Conservation (phyloP, 2,329 filamentous ascomycete species). For the Raffaelea arxii region DNA sequence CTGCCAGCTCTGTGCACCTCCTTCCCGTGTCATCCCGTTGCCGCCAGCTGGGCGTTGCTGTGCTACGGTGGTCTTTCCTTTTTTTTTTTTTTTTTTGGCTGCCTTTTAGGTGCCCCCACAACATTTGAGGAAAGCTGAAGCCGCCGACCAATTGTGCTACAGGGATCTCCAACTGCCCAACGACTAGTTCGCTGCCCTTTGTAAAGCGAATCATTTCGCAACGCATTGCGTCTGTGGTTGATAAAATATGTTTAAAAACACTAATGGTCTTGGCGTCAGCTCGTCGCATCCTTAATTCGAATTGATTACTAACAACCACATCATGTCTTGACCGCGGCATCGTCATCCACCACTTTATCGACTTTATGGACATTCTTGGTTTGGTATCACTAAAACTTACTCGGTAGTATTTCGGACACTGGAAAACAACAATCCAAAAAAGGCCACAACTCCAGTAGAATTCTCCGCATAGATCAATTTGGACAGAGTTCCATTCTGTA, state of each 20-base stretch:
- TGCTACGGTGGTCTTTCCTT: too few relatives aligned
- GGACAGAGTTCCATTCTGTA: too few relatives aligned
- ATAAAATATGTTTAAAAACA: not conserved
- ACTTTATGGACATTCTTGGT: too few relatives aligned
- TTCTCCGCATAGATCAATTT: too few relatives aligned
- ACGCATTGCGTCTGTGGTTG: not conserved
- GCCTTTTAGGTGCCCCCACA: not conserved
- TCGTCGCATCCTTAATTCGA: not conserved
- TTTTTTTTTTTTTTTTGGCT: not conserved
- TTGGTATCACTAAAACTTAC: too few relatives aligned
- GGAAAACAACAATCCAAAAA: too few relatives aligned
- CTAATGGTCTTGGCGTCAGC: not conserved
- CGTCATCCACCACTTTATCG: too few relatives aligned
- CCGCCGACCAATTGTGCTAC: not conserved
- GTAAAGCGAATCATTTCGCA: not conserved
- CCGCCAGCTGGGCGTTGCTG: not conserved
- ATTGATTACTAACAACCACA: too few relatives aligned
- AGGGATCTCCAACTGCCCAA: not conserved
- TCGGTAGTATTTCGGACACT: too few relatives aligned
- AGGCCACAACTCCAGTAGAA: too few relatives aligned
- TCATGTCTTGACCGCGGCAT: too few relatives aligned
- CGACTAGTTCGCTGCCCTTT: not conserved
- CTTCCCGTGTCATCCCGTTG: not conserved
- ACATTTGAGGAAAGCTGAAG: not conserved
- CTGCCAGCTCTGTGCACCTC: not conserved